Evolutionary conservation across 2,329 filamentous ascomycete species (phyloP).

Genomic region (Claviceps spartinae): DNA sequence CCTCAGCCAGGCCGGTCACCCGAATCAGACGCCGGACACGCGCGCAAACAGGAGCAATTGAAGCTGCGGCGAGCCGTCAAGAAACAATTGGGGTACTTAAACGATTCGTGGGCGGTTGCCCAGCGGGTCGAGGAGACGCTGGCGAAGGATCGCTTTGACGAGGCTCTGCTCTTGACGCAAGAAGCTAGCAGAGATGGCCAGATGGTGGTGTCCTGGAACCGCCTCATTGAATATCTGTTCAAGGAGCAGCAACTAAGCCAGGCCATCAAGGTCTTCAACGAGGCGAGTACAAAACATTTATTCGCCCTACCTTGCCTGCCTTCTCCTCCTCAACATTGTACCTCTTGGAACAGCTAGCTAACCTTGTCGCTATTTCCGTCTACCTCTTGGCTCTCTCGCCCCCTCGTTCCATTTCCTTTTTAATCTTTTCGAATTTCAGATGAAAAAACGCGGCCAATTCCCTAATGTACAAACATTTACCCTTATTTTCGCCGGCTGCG

Average conservation of each 20-base stretch:
- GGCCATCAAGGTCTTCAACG: conserved; percentile 78
- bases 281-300: conserved; percentile 35
- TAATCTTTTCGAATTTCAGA: conserved; percentile 34
- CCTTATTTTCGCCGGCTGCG: conserved; percentile 64
- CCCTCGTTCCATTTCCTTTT: background rate
- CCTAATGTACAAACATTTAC: conserved; percentile 79
- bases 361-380: background rate
- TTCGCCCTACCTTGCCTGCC: background rate
- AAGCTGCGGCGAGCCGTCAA: conserved; percentile 26
- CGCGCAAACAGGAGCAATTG: conserved; percentile 12
- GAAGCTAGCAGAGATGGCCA: conserved; percentile 51
- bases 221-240: conserved; percentile 61
- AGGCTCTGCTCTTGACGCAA: conserved; percentile 56
- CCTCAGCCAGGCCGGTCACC: conserved; percentile 12
- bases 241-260: conserved; percentile 42
- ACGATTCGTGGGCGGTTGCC: conserved; percentile 61
- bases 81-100: conserved; percentile 47
- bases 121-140: conserved; percentile 52
- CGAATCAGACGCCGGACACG: conserved; percentile 3
- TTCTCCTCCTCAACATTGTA: background rate
- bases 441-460: conserved; percentile 82
- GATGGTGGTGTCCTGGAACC: conserved; percentile 76
- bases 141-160: conserved; percentile 42
- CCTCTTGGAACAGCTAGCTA: background rate
- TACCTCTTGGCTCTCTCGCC: no score